These are phyloP conservation scores for Carex parvula DNA, from an alignment of 176 grass and related monocot genomes.

Conservation along the genomic window DNA sequence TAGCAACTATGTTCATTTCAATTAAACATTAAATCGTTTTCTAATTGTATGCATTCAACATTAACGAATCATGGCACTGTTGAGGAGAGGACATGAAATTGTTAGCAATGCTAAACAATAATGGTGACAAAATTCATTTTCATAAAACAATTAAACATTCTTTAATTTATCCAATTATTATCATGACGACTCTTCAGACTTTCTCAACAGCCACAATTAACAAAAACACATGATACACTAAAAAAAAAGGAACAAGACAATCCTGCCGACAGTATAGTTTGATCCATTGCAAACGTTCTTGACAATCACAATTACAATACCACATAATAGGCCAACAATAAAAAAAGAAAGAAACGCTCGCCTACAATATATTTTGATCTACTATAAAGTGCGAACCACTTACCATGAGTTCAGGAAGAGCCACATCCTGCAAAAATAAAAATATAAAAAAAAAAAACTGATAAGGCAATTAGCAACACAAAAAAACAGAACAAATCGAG, in stretches of 20 bases:
- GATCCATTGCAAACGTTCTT: no score
- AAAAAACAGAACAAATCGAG: not conserved
- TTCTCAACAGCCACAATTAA: not conserved
- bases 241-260: not conserved
- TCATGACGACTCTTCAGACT: not conserved
- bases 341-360: not conserved
- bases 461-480: not conserved
- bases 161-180: not conserved
- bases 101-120: not conserved
- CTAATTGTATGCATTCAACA: not conserved
- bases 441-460: no score
- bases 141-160: not conserved
- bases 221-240: not conserved
- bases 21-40: not conserved
- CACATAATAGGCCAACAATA: not conserved
- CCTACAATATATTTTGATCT: not conserved
- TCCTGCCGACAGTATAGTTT: not conserved
- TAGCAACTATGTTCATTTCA: not conserved
- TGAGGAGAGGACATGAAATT: not conserved
- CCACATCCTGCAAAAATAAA: constrained; percentile 34
- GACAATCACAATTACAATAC: not conserved
- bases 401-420: constrained; percentile 70
- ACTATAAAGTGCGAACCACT: not conserved
- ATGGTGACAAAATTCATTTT: not conserved
- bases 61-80: not conserved